Evolutionary conservation across 805 yeast genomes (phyloP), one percentile per base, ranked within the genome.

Genomic region (Tetrapisispora taiwanensis): DNA sequence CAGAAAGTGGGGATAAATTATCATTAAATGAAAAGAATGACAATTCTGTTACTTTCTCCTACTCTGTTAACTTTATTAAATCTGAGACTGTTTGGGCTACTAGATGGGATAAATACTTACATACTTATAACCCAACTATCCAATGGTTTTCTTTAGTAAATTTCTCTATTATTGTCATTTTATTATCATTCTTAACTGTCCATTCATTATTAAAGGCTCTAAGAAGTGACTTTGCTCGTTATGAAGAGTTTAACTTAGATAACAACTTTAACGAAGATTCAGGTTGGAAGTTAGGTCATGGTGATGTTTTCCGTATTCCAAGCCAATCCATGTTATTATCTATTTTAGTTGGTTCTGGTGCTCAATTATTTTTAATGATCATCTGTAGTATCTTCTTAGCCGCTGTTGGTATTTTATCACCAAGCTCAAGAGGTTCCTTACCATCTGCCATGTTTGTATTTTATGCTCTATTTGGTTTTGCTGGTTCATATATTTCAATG

Each of bases 231-330:
- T 85, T 92, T 54, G 74, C 81, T 46, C 80, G 83, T 55, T 92
- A 92, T 67, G 90, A 90, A 60, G 95, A 85, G 60, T 75, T 90
- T 51, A 87, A 84, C 59, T 73, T 90, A 54, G 92, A 84, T 59
- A 87, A 81, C 54, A 95, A 84, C 46, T 76, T 87, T 43, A 80
- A 86, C 49, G 95, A 88, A 57, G 97, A 92, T 62, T 75, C 88
- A 59, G 98, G 98, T 33, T 92, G 98, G 98, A 92, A 92, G 62
- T 73, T 92, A 51, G 81, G 88, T 33, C 94, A 89, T 56, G 97
- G 97, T 49, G 97, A 90, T 62, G 88, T 90, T 27, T 90, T 90
- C 70, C 77, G 97, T 63, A 68, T 89, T 8, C 97, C 97, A 36
- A 61, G 70, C 41, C 69, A 75, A 52, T 72, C 83, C 44, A 73